Base-by-base conservation (phyloP, 2,329 filamentous ascomycete genomes). In the Colletotrichum trifolii region DNA sequence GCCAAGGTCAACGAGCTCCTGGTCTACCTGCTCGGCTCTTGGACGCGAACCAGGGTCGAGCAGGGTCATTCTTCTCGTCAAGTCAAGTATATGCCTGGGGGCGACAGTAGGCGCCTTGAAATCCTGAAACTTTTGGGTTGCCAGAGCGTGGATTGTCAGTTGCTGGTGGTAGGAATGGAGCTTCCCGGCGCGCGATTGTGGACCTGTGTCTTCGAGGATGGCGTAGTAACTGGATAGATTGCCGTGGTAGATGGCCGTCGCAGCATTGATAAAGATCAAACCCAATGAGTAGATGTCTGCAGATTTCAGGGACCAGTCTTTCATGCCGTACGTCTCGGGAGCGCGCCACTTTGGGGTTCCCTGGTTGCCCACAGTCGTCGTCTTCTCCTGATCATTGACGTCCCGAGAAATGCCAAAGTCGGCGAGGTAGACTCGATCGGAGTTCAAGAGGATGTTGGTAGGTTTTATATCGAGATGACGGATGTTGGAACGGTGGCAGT, bases 321-420 rank as follows among this genome's bases (percentile, higher is more conserved):
- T 68, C 5, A 71, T 70, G 33, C 76, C 72, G 34, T 77, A 76
- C 1, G 81, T 74, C 67, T 84, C 82, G 0, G 82, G 82, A 1
- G 81, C 80, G 10, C 77, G 76, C 80, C 81, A 84, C 52, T 76
- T 80, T 15, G 76, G 75, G 0, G 82, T 82, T 1, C 79, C 80
- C 4, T 78, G 77, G 9, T 73, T 60, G 0, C 78, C 78, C 36
- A 78, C 76, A 0, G 81, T 83, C 58, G 77, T 81, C 7, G 80
- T 83, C 53, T 81, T 75, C 9, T 83, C 81, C 33, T 77, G 76
- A 46, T 77, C 78, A 53, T 77, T 78, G 12, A 84, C 80, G 53
- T 84, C 81, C 55, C 77, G 74, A 11, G 82, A 80, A 33, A 84
- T 82, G 40, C 81, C 82, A 72, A 84, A 84, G 69, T 84, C 82